Percentiles rank a stretch among this genome's conserved stretches.
phyloP scores from a whole-genome alignment of 768 basidiomycete species.

The Tricholoma sp. region DNA sequence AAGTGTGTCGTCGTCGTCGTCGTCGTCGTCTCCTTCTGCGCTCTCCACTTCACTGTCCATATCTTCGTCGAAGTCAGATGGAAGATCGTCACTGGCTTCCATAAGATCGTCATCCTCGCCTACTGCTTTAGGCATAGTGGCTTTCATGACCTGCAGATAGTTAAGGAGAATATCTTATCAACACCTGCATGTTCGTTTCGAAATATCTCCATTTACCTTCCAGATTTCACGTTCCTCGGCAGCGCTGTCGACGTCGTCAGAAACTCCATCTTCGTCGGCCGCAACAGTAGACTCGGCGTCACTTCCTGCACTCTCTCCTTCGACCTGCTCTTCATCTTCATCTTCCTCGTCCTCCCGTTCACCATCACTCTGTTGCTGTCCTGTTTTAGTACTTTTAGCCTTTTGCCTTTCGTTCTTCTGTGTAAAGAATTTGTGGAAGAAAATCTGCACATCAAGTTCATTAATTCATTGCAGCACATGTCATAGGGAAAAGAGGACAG shows the following conservation, averaged over 20 bases:
- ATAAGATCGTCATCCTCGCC: constrained; percentile 44
- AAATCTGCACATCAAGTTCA: constrained; percentile 43
- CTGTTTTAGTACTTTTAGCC: constrained; percentile 37
- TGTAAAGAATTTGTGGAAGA: constrained; percentile 89
- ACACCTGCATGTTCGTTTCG: not conserved
- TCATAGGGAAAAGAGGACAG: constrained; percentile 13
- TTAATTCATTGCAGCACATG: not conserved
- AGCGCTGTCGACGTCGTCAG: constrained; percentile 39
- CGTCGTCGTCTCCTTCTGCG: constrained; percentile 21
- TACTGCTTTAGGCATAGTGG: constrained; percentile 63
- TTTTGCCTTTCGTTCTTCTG: constrained; percentile 57
- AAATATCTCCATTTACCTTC: constrained; percentile 53
- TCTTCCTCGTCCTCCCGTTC: constrained; percentile 35
- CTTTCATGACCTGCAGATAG: constrained; percentile 73
- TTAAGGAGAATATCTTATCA: not conserved
- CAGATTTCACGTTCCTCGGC: constrained; percentile 73
- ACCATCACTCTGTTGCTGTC: constrained; percentile 27
- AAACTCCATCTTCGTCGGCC: constrained; percentile 37
- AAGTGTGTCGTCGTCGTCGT: constrained; percentile 38
- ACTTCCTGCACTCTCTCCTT: constrained; percentile 32
- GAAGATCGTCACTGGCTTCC: constrained; percentile 31
- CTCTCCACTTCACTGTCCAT: constrained; percentile 28
- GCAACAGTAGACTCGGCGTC: constrained; percentile 32
- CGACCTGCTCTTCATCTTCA: constrained; percentile 30
- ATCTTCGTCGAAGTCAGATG: constrained; percentile 25